Evolutionary conservation across 2,329 filamentous ascomycete genomes (phyloP), one percentile per base, ranked within the genome.

Genomic region (Coniella vitis): DNA sequence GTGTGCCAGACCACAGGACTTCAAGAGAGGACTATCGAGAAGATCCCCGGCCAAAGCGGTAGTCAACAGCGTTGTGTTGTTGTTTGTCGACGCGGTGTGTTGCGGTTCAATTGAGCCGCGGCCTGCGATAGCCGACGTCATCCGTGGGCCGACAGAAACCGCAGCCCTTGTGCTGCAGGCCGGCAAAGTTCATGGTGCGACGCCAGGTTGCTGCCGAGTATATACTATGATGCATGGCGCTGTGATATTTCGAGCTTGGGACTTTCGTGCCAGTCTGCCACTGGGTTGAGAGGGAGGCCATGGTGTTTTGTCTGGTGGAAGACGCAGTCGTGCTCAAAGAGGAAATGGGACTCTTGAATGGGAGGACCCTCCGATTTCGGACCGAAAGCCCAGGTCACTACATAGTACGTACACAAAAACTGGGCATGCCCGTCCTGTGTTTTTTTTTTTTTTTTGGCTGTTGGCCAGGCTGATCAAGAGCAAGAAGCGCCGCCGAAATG

Each of bases 141-240:
- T 47, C 13, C 39, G 47, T 50, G 47, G 42, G 47, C 51, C 51
- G 51, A 53, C 37, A 51, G 35, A 53, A 53, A 42, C 51, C 51
- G 51, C 45, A 22, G 16, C 14, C 35, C 38, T 34, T 46, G 17
- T 29, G n/a, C 21, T 34, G 38, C 29, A 19, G 36, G 21, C 36
- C 14, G 40, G 35, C 36, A 29, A 38, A 22, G 22, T 34, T 34
- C 13, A 5, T 31, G 20, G 14, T 19, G 22, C 19, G 10, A 29
- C 25, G 25, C 25, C 25, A 29, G 25, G 10, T 10, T 29, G 25
- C 5, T 10, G 25, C 5, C 25, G 10, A 29, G 5, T 5, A 10
- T 29, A 5, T 29, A n/a, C n/a, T n/a, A n/a, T n/a, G n/a, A 5
- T 29, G 25, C 25, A 29, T 29, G 25, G 25, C 25, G 5, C 10